Evolutionary conservation across 306 rosid genomes (phyloP).

Genomic region (Rosa chinensis): DNA sequence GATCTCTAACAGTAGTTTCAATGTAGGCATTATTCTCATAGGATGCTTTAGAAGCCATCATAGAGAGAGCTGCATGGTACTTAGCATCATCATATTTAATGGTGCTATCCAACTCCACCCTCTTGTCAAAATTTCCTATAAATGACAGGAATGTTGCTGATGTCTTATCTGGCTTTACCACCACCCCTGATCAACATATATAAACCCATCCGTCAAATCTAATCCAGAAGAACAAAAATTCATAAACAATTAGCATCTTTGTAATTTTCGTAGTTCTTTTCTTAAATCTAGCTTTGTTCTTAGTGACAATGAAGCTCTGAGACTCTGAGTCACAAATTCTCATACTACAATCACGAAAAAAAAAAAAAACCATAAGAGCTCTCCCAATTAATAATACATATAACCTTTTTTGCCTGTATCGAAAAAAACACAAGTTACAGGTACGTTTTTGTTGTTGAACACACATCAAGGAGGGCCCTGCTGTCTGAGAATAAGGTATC

Average conservation of each 20-base stretch:
- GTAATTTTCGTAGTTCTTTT: too few relatives aligned
- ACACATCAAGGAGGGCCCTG: too few relatives aligned
- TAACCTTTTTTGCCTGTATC: too few relatives aligned
- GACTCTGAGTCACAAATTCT: background rate
- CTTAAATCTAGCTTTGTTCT: too few relatives aligned
- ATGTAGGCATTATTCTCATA: constrained; percentile 60
- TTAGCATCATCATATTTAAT: constrained; percentile 38
- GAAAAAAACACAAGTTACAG: too few relatives aligned
- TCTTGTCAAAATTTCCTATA: constrained; percentile 51
- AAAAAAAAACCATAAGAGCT: too few relatives aligned
- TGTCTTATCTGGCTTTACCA: constrained; percentile 36
- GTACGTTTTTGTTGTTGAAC: too few relatives aligned
- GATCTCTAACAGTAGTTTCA: constrained; percentile 28
- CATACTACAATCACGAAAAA: background rate
- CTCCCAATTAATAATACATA: too few relatives aligned
- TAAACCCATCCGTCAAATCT: background rate
- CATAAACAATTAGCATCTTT: too few relatives aligned
- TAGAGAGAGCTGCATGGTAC: constrained; percentile 42
- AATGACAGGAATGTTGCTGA: constrained; percentile 46
- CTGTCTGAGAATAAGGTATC: too few relatives aligned
- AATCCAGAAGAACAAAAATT: too few relatives aligned
- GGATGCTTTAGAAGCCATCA: constrained; percentile 66
- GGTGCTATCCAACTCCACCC: constrained; percentile 37
- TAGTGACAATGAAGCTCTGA: background rate
- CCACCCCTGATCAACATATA: constrained; percentile 34